Conservation (phyloP, 495 filamentous ascomycete genomes). For the Penicillium ochrochloron region DNA sequence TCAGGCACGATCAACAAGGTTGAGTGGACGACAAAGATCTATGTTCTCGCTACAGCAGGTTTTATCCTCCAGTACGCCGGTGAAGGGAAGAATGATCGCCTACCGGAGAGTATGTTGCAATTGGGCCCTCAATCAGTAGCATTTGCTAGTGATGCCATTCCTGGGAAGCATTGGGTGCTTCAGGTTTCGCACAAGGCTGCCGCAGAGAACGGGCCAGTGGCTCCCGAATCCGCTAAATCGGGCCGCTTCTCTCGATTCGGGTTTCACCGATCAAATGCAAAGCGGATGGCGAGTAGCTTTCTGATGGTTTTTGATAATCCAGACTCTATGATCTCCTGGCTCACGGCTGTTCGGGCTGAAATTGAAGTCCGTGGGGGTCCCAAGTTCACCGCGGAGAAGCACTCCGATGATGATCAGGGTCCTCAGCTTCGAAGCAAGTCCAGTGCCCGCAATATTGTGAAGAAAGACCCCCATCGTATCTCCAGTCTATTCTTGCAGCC, state of each 20-base stretch:
- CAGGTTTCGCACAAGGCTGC: conserved; percentile 80
- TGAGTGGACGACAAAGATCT: conserved; percentile 84
- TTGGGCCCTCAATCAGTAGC: conserved; percentile 86
- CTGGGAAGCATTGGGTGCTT: conserved; percentile 89
- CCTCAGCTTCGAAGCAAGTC: conserved; percentile 48
- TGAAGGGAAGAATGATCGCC: conserved; percentile 75
- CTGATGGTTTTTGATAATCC: conserved; percentile 81
- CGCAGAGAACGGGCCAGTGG: conserved; percentile 57
- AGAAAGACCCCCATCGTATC: conserved; percentile 62
- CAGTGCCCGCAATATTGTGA: conserved; percentile 43
- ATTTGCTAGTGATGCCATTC: conserved; percentile 91
- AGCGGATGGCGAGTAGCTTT: conserved; percentile 66
- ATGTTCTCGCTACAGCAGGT: conserved; percentile 78
- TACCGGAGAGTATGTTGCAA: conserved; percentile 86
- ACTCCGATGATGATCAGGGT: conserved; percentile 38
- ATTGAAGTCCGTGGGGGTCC: conserved; percentile 73
- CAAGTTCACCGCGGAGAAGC: conserved; percentile 62
- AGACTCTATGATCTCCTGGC: conserved; percentile 86
- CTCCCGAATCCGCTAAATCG: conserved; percentile 52
- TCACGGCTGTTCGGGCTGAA: conserved; percentile 63
- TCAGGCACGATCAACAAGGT: conserved; percentile 66
- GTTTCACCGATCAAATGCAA: conserved; percentile 63
- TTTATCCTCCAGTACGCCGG: conserved; percentile 87
- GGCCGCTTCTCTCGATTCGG: conserved; percentile 75
- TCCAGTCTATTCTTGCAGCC: conserved; percentile 66